Evolutionary conservation across 129 eudicot species (phyloP).

Genomic region (Flaveria brownii): DNA sequence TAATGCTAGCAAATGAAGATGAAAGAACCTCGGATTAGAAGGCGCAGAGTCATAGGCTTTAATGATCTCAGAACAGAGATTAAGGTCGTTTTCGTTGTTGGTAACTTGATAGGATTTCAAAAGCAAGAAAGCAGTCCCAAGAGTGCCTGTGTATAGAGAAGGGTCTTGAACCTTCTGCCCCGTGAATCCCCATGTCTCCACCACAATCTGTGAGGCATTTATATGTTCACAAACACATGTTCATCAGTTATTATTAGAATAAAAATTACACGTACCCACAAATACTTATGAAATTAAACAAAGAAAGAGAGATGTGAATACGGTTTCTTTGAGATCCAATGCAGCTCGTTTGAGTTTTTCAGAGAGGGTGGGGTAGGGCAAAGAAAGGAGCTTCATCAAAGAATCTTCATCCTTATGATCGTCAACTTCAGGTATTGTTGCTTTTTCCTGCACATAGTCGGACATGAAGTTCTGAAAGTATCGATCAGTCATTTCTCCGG

Average conservation of each 20-base stretch:
- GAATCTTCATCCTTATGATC: conserved; percentile 38
- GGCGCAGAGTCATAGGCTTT: conserved; percentile 76
- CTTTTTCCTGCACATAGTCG: conserved; percentile 50
- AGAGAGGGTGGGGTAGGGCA: conserved; percentile 52
- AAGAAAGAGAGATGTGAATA: background rate
- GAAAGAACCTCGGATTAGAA: conserved; percentile 48
- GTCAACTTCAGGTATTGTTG: conserved; percentile 19
- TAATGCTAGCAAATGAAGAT: no score
- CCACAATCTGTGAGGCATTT: conserved; percentile 40
- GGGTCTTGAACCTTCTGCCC: conserved; percentile 43
- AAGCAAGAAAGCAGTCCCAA: conserved; percentile 73
- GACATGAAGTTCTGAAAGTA: conserved; percentile 64
- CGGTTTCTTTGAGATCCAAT: conserved; percentile 78
- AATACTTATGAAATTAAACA: background rate
- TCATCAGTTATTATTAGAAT: background rate
- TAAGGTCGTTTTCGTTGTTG: conserved; percentile 48
- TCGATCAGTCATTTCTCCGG: conserved; percentile 54
- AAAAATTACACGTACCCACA: background rate
- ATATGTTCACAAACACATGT: conserved; percentile 40
- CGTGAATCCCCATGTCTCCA: conserved; percentile 65
- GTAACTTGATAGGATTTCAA: conserved; percentile 54
- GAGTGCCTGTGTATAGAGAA: conserved; percentile 48
- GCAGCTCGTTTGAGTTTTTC: conserved; percentile 55
- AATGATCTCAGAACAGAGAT: conserved; percentile 55
- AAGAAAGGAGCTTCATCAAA: conserved; percentile 53